Base-by-base conservation (phyloP, 805 yeast genomes). In the Saccharomycopsis sp. region DNA sequence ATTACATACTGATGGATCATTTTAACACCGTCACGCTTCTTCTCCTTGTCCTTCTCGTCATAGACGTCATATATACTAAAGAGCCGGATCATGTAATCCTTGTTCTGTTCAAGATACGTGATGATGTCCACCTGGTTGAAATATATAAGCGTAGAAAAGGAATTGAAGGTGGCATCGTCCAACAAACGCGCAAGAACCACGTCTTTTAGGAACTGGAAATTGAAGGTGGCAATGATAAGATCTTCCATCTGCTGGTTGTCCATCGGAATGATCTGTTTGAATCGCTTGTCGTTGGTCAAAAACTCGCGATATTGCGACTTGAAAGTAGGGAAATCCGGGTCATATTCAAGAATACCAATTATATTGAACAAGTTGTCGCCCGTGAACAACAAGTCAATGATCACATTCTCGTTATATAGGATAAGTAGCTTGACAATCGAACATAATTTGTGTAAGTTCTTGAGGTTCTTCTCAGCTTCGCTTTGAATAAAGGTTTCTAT, bases 291-390 rank as follows among this genome's bases (percentile, higher is more conserved):
- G 62, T 83, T 78, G 2, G 68, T 67, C 35, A 90, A 69, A 66
- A 81, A 86, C 22, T 81, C 82, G 56, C 97, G 75, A 72, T 89
- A 89, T 64, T 89, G 86, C 2, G 97, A 89, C 70, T 89, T 91
- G 63, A 78, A 78, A 14, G 77, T 77, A 1, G 97, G 97, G 66
- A 80, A 89, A 58, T 89, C 96, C 0, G 94, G 87, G 69, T 94
- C 97, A 70, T 90, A 87, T 70, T 94, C 99, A 53, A 93, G 72
- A 12, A 90, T 86, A 0, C 97, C 96, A 12, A 76, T 66, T 52
- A 85, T 76, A 47, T 75, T 47, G 15, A 57, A 54, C 22, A 62
- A 55, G 47, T 59, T 20, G 5, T 15, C 76, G 61, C 83, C 86
- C 14, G 76, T 76, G 1, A 84, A 72, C 60, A 87, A 74, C n/a